Evolutionary conservation across 768 basidiomycete species (phyloP).

Genomic region (Leccinum pellstonianum): DNA sequence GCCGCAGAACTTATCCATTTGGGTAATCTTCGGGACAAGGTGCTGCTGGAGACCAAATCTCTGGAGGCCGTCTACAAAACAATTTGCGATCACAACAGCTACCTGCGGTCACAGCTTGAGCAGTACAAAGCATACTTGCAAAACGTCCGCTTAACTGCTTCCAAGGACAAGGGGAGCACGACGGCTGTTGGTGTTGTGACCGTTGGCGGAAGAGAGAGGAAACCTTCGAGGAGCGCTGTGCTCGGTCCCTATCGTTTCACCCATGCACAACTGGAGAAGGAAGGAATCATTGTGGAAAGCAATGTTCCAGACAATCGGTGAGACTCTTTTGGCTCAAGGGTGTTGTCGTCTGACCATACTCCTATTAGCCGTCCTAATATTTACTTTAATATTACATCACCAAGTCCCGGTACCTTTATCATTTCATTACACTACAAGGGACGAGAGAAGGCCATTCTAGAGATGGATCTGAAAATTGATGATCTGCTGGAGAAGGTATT

Average conservation of each 20-base stretch:
- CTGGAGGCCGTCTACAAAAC: conserved; percentile 99
- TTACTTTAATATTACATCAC: conserved; percentile 98
- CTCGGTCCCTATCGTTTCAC: conserved; percentile 97
- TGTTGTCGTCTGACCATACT: neutral
- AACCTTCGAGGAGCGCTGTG: conserved; percentile 77
- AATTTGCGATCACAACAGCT: conserved; percentile 98
- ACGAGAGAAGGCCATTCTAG: conserved; percentile 96
- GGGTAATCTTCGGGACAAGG: conserved; percentile 95
- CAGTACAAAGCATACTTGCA: conserved; percentile 99
- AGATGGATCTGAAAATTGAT: conserved; percentile 99
- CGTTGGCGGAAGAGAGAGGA: conserved; percentile 97
- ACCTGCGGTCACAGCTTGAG: conserved; percentile 92
- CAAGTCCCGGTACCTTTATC: conserved; percentile 97
- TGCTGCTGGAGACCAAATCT: conserved; percentile 85
- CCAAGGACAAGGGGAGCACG: conserved; percentile 84
- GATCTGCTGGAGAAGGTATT: conserved; percentile 94
- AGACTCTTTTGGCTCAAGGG: conserved; percentile 21
- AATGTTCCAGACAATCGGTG: conserved; percentile 98
- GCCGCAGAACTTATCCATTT: conserved; percentile 93
- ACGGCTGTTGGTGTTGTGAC: conserved; percentile 93
- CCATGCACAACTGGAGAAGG: conserved; percentile 97
- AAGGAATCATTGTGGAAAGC: conserved; percentile 98
- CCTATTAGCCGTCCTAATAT: conserved; percentile 85
- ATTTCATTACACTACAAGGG: conserved; percentile 99
- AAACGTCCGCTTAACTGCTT: conserved; percentile 88